Conservation (phyloP, 176 grass and related monocot species). For the Rhynchospora tenuis region DNA sequence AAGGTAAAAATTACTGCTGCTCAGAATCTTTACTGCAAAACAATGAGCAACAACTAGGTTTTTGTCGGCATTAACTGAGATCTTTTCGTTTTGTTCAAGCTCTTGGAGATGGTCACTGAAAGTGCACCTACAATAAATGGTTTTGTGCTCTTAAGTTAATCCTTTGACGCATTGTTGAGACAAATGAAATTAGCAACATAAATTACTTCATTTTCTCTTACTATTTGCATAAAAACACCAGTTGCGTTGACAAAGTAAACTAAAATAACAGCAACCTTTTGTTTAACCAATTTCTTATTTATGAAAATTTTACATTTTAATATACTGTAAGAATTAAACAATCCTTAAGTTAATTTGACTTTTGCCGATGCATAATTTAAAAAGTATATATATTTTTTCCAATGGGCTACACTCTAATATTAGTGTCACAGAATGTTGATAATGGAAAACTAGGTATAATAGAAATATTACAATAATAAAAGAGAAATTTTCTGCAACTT, state of each 20-base stretch:
- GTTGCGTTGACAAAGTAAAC: neutral
- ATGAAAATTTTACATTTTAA: neutral
- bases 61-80: slow-evolving; percentile 32
- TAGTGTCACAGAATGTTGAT: neutral
- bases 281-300: neutral
- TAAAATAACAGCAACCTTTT: neutral
- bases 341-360: neutral
- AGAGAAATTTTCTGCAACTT: neutral
- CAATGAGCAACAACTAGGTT: slow-evolving; percentile 55
- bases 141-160: neutral
- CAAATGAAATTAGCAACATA: neutral
- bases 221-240: neutral
- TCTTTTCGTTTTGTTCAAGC: slow-evolving; percentile 27
- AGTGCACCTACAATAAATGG: slow-evolving; percentile 43
- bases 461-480: neutral
- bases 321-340: neutral
- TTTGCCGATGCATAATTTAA: neutral
- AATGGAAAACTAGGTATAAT: neutral
- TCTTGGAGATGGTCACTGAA: slow-evolving; percentile 73
- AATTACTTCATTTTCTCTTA: neutral
- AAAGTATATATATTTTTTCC: neutral
- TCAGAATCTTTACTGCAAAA: slow-evolving; percentile 61
- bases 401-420: neutral
- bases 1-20: slow-evolving; percentile 61
- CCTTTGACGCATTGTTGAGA: neutral